Percentiles rank a stretch among this genome's conserved stretches.
Evolutionary conservation across 2,329 filamentous ascomycete species (phyloP).

Genomic region (Trichoderma oligosporum): DNA sequence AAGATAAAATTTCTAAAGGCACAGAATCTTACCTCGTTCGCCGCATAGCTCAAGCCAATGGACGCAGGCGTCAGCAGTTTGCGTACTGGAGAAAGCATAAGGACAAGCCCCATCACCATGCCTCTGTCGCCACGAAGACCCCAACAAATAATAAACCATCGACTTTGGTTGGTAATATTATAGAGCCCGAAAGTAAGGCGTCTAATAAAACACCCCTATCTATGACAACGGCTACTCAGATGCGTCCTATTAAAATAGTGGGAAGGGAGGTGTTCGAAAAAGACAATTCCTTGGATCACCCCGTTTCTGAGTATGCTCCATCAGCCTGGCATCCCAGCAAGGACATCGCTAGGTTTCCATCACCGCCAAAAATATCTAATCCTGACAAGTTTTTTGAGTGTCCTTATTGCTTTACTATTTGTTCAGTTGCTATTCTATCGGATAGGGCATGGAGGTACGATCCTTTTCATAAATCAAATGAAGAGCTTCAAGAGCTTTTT

Average conservation of each 20-base stretch:
- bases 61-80: slow-evolving; percentile 6
- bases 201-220: not conserved
- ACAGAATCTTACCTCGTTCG: not conserved
- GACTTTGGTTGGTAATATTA: not conserved
- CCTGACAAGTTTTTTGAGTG: slow-evolving; percentile 4
- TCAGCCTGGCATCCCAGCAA: slow-evolving; percentile 12
- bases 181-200: not conserved
- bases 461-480: not conserved
- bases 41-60: slow-evolving; percentile 10
- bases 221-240: not conserved
- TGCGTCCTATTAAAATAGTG: not conserved
- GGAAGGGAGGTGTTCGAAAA: not conserved
- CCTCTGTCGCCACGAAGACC: not conserved
- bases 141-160: not conserved
- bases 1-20: not conserved
- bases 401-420: slow-evolving; percentile 15
- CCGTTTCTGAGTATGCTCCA: slow-evolving; percentile 12
- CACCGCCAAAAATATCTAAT: not conserved
- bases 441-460: slow-evolving; percentile 14
- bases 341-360: slow-evolving; percentile 8
- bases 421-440: not conserved
- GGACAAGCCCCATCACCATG: slow-evolving; percentile 6
- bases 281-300: not conserved
- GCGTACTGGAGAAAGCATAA: slow-evolving; percentile 15
- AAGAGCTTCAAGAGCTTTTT: no score